phyloP scores from a whole-genome alignment of 495 filamentous ascomycete genomes.

The Penicillium roqueforti region DNA sequence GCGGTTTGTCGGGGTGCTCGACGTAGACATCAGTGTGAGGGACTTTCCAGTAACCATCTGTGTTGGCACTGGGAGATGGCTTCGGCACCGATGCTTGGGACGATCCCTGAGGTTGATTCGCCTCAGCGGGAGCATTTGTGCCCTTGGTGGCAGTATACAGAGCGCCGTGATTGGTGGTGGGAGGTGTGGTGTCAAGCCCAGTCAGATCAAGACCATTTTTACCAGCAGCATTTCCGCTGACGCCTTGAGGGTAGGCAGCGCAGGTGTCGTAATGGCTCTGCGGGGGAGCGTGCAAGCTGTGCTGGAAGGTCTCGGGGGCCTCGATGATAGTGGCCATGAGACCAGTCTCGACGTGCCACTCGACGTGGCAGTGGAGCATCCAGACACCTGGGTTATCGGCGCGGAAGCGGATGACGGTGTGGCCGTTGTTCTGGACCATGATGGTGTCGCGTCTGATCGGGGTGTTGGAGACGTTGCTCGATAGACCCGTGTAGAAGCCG shows the following conservation, averaged over 20 bases:
- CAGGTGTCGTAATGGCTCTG: conserved; percentile 23
- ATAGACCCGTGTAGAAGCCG: conserved; percentile 36
- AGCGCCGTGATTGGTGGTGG: conserved; percentile 14
- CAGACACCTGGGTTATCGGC: conserved; percentile 74
- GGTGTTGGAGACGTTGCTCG: conserved; percentile 19
- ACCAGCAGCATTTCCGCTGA: conserved; percentile 24
- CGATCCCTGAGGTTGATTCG: not conserved
- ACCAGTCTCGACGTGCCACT: conserved; percentile 75
- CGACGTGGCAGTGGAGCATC: conserved; percentile 79
- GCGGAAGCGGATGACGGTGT: conserved; percentile 62
- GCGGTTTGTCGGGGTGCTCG: not conserved
- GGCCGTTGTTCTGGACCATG: conserved; percentile 50
- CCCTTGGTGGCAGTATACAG: conserved; percentile 9
- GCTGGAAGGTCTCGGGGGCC: conserved; percentile 29
- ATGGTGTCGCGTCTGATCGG: conserved; percentile 52
- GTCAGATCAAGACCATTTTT: conserved; percentile 19
- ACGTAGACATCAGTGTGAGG: not conserved
- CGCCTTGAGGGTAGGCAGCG: conserved; percentile 18
- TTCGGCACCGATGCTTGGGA: not conserved
- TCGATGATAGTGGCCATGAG: conserved; percentile 70
- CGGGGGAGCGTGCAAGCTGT: conserved; percentile 16
- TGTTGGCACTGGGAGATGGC: too few relatives aligned
- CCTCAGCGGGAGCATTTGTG: not conserved
- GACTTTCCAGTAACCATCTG: not conserved
- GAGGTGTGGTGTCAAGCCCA: conserved; percentile 16